phyloP scores from a whole-genome alignment of 805 yeast genomes.

The Priceomyces fermenticarens region DNA sequence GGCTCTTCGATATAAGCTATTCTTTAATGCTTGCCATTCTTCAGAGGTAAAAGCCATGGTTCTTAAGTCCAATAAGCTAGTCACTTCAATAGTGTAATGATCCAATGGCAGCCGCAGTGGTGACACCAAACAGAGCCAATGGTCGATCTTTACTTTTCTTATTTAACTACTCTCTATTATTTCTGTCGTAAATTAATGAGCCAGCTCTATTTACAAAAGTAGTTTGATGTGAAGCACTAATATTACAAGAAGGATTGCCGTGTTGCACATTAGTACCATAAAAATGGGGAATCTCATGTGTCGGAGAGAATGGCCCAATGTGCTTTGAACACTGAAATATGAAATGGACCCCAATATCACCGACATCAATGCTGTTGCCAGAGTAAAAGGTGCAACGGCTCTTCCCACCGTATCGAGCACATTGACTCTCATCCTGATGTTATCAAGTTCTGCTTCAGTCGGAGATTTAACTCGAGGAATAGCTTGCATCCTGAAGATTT shows the following conservation, averaged over 20 bases:
- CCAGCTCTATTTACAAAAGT: neutral
- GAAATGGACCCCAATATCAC: slow-evolving; percentile 20
- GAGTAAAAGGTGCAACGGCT: slow-evolving; percentile 15
- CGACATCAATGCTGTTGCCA: slow-evolving; percentile 15
- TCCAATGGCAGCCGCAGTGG: too few relatives aligned
- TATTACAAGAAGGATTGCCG: slow-evolving; percentile 16
- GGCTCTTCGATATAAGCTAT: too few relatives aligned
- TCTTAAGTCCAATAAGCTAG: too few relatives aligned
- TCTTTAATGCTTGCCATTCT: too few relatives aligned
- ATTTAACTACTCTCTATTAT: too few relatives aligned
- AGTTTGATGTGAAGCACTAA: slow-evolving; percentile 17
- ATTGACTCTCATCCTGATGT: neutral
- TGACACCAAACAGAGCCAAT: too few relatives aligned
- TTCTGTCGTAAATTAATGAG: too few relatives aligned
- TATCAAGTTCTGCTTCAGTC: neutral
- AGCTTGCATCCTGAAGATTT: slow-evolving; percentile 18
- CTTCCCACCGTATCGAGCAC: slow-evolving; percentile 10
- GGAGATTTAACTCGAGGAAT: slow-evolving; percentile 6
- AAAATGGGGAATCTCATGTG: too few relatives aligned
- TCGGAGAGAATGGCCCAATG: neutral
- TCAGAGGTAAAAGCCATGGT: too few relatives aligned
- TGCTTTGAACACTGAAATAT: slow-evolving; percentile 23
- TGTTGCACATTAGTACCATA: slow-evolving; percentile 10
- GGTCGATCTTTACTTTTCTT: too few relatives aligned
- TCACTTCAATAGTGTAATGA: too few relatives aligned